Evolutionary conservation across 2,329 filamentous ascomycete genomes (phyloP), one percentile per base, ranked within the genome.

Genomic region (Sclerotinia sclerotiorum): DNA sequence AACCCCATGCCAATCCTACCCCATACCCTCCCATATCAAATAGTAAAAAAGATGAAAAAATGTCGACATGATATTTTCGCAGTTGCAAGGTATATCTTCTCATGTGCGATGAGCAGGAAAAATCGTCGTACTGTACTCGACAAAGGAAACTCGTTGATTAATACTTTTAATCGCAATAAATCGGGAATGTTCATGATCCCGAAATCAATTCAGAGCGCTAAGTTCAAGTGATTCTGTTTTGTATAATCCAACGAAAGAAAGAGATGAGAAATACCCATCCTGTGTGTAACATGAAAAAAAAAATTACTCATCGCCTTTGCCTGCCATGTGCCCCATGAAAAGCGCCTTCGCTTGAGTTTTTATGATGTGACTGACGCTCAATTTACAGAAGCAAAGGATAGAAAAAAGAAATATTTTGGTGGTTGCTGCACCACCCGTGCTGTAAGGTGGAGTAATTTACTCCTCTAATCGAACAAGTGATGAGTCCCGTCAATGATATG

Each of bases 401-500:
- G 39, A 39, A 46, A 52, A 67, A 66, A 54, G 32, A 46, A 51
- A 66, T 21, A 5, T 35, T 58, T 24, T 32, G 55, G 65, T 67
- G 65, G 56, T 62, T 44, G 55, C 42, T 46, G 48, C 32, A 67
- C 65, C 65, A 67, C 65, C 27, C 21, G 11, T 46, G 65, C 46
- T 44, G 56, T 54, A 17, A 24, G 39, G 21, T 48, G 39, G 48
- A 44, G 24, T 60, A 3, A 17, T 54, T 15, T 19, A n/a, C 56
- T 52, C 42, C 52, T 57, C 27, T 67, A 67, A 62, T 65, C 51
- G 27, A 56, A 65, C 24, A 52, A 55, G 35, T 61, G 56, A 67
- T 62, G 44, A 39, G 57, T 64, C 57, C 51, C 67, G 55, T 67
- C 51, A 10, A 67, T 72, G 69, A 73, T 73, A 69, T 75, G 74